Percentiles rank a stretch among this genome's conserved stretches.
These are phyloP conservation scores for Spergularia azorica DNA, from an alignment of 179 eudicot species.

Conservation along the genomic window DNA sequence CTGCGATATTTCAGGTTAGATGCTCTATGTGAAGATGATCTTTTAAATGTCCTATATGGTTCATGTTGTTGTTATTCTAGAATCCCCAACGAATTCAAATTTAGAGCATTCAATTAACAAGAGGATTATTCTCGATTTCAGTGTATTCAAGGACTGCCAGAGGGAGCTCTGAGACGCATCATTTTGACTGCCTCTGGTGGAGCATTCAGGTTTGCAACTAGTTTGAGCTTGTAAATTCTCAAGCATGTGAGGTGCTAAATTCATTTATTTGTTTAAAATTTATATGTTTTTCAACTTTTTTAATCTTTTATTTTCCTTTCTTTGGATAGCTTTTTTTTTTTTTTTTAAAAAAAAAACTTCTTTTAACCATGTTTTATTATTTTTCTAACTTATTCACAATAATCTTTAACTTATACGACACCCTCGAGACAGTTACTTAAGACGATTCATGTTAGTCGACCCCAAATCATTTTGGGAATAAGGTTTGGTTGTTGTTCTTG, in stretches of 20 bases:
- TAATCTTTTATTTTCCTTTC: too few species aligned
- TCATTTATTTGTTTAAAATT: too few species aligned
- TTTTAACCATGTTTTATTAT: too few species aligned
- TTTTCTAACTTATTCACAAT: too few species aligned
- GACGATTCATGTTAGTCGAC: too few species aligned
- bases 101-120: conserved; percentile 17
- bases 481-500: too few species aligned
- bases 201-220: conserved; percentile 71
- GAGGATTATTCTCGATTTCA: conserved; percentile 31
- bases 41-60: background rate
- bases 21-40: conserved; percentile 1
- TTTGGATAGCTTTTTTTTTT: too few species aligned
- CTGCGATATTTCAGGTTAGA: conserved; percentile 94
- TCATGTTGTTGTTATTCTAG: background rate
- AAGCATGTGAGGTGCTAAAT: background rate
- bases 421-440: too few species aligned
- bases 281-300: too few species aligned
- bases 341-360: too few species aligned
- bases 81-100: background rate
- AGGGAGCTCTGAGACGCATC: conserved; percentile 93
- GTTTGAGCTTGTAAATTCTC: background rate
- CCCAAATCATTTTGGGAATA: too few species aligned
- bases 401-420: too few species aligned
- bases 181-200: conserved; percentile 99
- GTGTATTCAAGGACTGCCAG: conserved; percentile 99